Percentiles rank a stretch among this genome's conserved stretches.
Evolutionary conservation across 306 rosid species (phyloP).

Genomic region (Luffa aegyptiaca): DNA sequence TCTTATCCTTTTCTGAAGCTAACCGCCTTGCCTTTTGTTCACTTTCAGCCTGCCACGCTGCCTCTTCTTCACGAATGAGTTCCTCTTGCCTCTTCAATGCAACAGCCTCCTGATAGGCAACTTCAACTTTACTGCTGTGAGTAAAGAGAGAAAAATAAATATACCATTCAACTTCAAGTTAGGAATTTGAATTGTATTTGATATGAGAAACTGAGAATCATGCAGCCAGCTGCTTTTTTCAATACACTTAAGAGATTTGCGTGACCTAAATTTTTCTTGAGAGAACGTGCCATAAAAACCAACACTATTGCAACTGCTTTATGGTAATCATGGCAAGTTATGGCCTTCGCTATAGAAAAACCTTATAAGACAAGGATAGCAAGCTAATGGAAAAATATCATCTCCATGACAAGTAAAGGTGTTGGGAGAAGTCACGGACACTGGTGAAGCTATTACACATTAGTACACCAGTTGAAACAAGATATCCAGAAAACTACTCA

Average conservation of each 20-base stretch:
- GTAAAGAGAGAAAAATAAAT: slow-evolving; percentile 17
- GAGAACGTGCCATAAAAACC: not conserved
- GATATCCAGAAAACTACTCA: not conserved
- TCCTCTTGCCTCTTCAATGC: slow-evolving; percentile 98
- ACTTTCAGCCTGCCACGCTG: slow-evolving; percentile 86
- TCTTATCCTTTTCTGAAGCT: slow-evolving; percentile 75
- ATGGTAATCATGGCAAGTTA: not conserved
- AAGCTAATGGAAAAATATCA: not conserved
- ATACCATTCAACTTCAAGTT: slow-evolving; percentile 4
- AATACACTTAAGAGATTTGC: not conserved
- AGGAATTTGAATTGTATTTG: not conserved
- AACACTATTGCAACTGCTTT: not conserved
- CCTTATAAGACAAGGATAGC: not conserved
- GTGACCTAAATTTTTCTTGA: not conserved
- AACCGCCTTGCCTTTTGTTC: slow-evolving; percentile 79
- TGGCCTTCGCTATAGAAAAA: not conserved
- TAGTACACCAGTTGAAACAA: not conserved
- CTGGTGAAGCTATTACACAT: not conserved
- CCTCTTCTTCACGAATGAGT: slow-evolving; percentile 99
- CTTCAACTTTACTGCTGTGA: slow-evolving; percentile 93
- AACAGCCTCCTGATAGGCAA: slow-evolving; percentile 97
- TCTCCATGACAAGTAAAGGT: not conserved
- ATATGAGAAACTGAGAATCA: not conserved
- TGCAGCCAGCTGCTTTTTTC: not conserved
- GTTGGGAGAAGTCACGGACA: not conserved